Percentiles rank a stretch among this genome's conserved stretches.
Evolutionary conservation across 352 stramenopile species (phyloP).

Genomic region (Globisporangium solare): DNA sequence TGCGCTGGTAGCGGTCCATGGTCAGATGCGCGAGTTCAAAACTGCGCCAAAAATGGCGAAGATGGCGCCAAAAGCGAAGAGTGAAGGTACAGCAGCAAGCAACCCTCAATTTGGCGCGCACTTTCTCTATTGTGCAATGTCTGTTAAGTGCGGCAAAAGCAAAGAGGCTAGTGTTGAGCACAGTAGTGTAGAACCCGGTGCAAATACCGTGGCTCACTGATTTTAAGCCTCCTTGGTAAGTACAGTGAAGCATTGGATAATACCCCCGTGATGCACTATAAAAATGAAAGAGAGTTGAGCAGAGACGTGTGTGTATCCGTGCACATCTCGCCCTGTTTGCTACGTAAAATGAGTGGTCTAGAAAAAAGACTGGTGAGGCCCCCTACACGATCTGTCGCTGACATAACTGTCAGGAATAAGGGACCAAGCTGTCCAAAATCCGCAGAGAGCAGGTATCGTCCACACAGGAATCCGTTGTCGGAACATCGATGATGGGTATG

Average conservation of each 20-base stretch:
- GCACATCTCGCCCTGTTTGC: too few species aligned
- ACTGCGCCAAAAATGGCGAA: too few species aligned
- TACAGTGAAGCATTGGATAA: slow-evolving; percentile 3
- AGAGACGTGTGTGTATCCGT: neutral
- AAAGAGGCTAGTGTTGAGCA: slow-evolving; percentile 14
- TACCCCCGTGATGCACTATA: neutral
- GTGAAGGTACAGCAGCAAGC: neutral
- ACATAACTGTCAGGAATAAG: neutral
- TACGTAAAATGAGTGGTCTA: slow-evolving; percentile 5
- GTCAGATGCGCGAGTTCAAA: too few species aligned
- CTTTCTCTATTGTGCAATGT: neutral
- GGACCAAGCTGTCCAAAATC: neutral
- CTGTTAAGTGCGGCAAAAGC: slow-evolving; percentile 9
- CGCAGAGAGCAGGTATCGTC: slow-evolving; percentile 7
- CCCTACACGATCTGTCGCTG: slow-evolving; percentile 5
- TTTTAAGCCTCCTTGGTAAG: slow-evolving; percentile 2
- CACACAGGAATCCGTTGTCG: slow-evolving; percentile 4
- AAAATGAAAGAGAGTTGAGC: neutral
- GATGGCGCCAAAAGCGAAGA: slow-evolving; percentile 7
- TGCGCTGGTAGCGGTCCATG: slow-evolving; percentile 92
- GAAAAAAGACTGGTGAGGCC: slow-evolving; percentile 15
- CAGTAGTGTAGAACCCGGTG: too few species aligned
- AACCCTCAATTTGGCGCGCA: slow-evolving; percentile 6
- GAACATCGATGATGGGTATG: slow-evolving; percentile 21
- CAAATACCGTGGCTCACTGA: neutral